These are phyloP conservation scores for Cicer pinnatifidum DNA, from an alignment of 306 rosid species.

Conservation along the genomic window DNA sequence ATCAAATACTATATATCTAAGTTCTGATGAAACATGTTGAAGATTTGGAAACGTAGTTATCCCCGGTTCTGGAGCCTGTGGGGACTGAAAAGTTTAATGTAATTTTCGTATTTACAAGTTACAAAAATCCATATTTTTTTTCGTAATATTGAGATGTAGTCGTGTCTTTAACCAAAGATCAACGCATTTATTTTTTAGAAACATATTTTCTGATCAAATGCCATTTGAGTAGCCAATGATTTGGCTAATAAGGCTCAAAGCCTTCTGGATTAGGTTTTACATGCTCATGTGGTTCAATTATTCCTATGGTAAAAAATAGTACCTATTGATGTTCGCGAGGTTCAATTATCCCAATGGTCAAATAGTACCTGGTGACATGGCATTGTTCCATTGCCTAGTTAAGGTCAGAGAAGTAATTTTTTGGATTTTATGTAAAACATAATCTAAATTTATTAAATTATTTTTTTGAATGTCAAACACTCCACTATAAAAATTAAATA, in stretches of 20 bases:
- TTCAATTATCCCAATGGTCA: too few relatives aligned
- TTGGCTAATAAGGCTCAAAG: background rate
- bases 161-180: background rate
- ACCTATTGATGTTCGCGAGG: background rate
- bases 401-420: too few relatives aligned
- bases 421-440: too few relatives aligned
- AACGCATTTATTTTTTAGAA: background rate
- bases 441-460: too few relatives aligned
- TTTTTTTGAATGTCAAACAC: too few relatives aligned
- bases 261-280: background rate
- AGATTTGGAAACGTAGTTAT: slow-evolving; percentile 2
- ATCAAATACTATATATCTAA: background rate
- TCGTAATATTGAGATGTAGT: background rate
- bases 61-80: background rate
- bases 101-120: background rate
- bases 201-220: background rate
- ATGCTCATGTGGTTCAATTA: slow-evolving; percentile 3
- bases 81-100: slow-evolving; percentile 1
- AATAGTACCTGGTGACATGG: too few relatives aligned
- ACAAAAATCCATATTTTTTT: background rate
- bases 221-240: background rate
- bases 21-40: slow-evolving; percentile 8
- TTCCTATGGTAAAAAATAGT: background rate
- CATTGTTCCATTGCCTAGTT: too few relatives aligned
- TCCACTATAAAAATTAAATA: too few relatives aligned